Percentiles rank a stretch among this genome's conserved stretches.
Evolutionary conservation across 2,329 filamentous ascomycete genomes (phyloP).

Genomic region (Helicocarpus griseus): DNA sequence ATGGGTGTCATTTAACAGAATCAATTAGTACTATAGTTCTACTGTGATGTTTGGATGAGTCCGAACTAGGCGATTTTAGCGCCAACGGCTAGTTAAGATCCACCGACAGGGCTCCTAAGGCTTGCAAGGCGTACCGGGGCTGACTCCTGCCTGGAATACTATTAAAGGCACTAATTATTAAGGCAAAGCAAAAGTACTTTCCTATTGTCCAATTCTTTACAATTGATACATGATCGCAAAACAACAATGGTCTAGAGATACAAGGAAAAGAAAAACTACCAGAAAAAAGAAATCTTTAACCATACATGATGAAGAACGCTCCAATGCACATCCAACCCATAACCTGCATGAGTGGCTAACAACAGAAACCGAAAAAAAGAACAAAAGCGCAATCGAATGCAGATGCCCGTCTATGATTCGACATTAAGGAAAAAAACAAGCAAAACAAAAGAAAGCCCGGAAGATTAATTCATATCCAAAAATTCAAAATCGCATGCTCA

Average conservation of each 20-base stretch:
- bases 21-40: no score
- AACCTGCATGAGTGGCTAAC: not conserved
- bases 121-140: not conserved
- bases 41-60: no score
- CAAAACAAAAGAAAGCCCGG: not conserved
- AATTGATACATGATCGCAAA: not conserved
- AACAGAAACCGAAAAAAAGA: not conserved
- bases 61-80: no score
- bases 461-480: not conserved
- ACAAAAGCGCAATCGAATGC: not conserved
- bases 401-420: not conserved
- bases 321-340: not conserved
- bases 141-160: slow-evolving; percentile 3
- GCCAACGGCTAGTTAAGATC: no score
- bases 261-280: no score
- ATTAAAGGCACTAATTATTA: no score
- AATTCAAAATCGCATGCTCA: not conserved
- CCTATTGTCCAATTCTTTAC: not conserved
- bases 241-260: not conserved
- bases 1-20: no score
- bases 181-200: not conserved
- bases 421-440: not conserved
- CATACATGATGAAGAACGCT: not conserved
- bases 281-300: not conserved
- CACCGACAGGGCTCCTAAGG: not conserved